These are phyloP conservation scores for Soucietia sequanensis DNA, from an alignment of 805 yeast species.

Conservation along the genomic window DNA sequence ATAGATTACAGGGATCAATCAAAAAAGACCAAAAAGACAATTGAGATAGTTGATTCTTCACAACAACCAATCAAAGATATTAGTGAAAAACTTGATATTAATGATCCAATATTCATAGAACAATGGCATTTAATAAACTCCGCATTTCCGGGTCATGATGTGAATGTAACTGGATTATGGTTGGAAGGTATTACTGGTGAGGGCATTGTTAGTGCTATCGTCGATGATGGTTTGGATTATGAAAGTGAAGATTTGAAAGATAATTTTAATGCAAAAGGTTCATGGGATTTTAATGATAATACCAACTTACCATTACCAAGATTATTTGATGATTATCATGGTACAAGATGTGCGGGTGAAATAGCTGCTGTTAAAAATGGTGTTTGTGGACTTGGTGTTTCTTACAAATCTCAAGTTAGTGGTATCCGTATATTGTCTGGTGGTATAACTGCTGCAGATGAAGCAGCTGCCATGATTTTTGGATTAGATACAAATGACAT, in stretches of 20 bases:
- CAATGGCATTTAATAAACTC: slow-evolving; percentile 95
- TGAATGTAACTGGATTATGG: slow-evolving; percentile 89
- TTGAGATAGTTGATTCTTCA: slow-evolving; percentile 50
- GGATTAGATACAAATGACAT: slow-evolving; percentile 85
- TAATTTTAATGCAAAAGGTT: slow-evolving; percentile 74
- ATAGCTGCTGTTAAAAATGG: slow-evolving; percentile 87
- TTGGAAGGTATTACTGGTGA: slow-evolving; percentile 73
- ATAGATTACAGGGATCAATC: slow-evolving; percentile 9
- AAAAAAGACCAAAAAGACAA: background rate
- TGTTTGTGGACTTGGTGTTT: slow-evolving; percentile 97
- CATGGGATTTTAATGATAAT: slow-evolving; percentile 90
- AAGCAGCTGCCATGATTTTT: slow-evolving; percentile 83
- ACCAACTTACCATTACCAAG: slow-evolving; percentile 75
- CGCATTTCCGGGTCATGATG: slow-evolving; percentile 72
- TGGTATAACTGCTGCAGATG: slow-evolving; percentile 77
- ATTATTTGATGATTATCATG: slow-evolving; percentile 83
- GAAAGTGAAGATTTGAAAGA: slow-evolving; percentile 69
- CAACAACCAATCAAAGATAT: slow-evolving; percentile 46
- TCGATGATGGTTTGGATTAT: slow-evolving; percentile 92
- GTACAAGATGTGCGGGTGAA: slow-evolving; percentile 98
- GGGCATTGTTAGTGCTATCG: slow-evolving; percentile 81
- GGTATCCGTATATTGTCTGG: slow-evolving; percentile 90
- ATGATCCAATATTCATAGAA: slow-evolving; percentile 76
- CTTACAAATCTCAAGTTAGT: slow-evolving; percentile 78
- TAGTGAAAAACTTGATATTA: slow-evolving; percentile 54